Base-by-base conservation (phyloP, 2,329 filamentous ascomycete genomes). In the Nemania sp. region DNA sequence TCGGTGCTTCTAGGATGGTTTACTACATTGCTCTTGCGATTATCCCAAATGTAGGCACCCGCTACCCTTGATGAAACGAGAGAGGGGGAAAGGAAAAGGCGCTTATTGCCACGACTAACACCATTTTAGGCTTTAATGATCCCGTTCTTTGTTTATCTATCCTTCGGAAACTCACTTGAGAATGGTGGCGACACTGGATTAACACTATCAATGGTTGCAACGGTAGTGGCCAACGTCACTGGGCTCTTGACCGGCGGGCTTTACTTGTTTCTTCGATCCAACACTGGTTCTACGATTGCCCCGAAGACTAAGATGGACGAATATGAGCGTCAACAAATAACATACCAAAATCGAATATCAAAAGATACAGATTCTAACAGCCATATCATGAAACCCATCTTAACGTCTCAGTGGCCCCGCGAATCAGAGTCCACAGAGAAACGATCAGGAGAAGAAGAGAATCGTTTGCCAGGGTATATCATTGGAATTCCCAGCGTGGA, bases 1-100 rank as follows among this genome's bases (percentile, higher is more conserved):
- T 86, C 59, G 80, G 84, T 35, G 87, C 88, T 3, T 90, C 87
- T 6, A 80, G 86, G 61, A 90, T 90, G 85, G 84, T 89, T 11
- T 90, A 88, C 71, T 90, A 88, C 70, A 77, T 89, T 64, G 73
- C 81, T 1, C 72, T 88, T 54, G 84, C 80, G 15, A 76, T 86
- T 56, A 73, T 83, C 50, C 85, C 81, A 56, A 85, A 81, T 71
- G 87, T 89, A 68, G 75, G 83, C 76, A 20, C 7, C 21, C 9
- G 42, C 11, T 37, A 5, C 5, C 5, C 25, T 29, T 29, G 25
- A 29, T 3, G 25, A 7, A 29, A 29, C n/a, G 7, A 4, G 25
- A 29, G 7, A 29, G 25, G 25, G 25, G n/a, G 32, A 42, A 15
- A 15, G 25, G 5, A 3, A 21, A 37, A 25, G 12, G 17, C 4